Conservation (phyloP, 176 grass and related monocot species). For the Triticum monococcum region DNA sequence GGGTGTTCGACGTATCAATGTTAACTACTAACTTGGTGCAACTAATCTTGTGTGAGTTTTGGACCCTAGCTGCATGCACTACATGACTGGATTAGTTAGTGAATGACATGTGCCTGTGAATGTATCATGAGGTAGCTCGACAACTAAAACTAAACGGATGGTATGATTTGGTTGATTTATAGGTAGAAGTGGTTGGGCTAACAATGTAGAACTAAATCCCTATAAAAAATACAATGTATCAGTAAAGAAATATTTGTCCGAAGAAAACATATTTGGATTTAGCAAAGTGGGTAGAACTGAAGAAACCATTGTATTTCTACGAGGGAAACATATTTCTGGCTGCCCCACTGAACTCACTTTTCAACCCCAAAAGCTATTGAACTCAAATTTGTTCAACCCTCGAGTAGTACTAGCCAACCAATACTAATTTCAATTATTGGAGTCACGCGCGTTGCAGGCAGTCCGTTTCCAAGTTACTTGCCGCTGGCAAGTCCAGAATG, state of each 20-base stretch:
- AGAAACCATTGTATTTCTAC: too few species aligned
- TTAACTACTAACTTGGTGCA: background rate
- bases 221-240: background rate
- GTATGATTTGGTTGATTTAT: slow-evolving; percentile 22
- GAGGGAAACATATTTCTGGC: background rate
- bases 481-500: background rate
- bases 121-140: background rate
- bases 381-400: background rate
- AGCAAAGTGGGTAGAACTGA: background rate
- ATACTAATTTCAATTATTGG: background rate
- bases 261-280: background rate
- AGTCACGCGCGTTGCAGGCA: background rate
- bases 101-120: background rate
- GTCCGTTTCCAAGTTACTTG: background rate
- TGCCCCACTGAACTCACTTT: background rate
- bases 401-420: background rate
- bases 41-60: background rate
- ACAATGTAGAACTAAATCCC: background rate
- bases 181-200: slow-evolving; percentile 39
- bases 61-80: background rate
- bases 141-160: background rate
- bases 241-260: background rate
- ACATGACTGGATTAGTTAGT: background rate
- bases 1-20: background rate
- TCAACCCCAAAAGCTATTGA: too few species aligned